These are phyloP conservation scores for Coprinopsis marcescibilis DNA, from an alignment of 768 basidiomycete species.

Conservation along the genomic window DNA sequence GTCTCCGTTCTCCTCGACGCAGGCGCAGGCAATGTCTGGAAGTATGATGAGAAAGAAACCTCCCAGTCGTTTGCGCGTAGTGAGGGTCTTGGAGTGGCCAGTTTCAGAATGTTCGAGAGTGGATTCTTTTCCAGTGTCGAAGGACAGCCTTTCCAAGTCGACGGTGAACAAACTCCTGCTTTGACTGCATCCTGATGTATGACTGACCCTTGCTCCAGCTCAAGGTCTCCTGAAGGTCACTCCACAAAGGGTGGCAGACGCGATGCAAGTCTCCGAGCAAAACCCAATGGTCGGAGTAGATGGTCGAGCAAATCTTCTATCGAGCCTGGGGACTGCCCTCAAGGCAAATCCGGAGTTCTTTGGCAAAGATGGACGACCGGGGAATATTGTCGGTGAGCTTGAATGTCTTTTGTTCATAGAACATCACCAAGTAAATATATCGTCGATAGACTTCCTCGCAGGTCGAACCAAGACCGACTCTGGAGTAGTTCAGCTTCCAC, in stretches of 20 bases:
- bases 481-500: constrained; percentile 48
- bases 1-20: constrained; percentile 94
- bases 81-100: constrained; percentile 86
- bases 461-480: constrained; percentile 39
- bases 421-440: no score
- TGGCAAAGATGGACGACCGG: constrained; percentile 68
- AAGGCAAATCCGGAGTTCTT: constrained; percentile 62
- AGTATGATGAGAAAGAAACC: constrained; percentile 56
- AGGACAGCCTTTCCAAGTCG: constrained; percentile 64
- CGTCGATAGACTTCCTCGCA: constrained; percentile 72
- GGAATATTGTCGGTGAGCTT: constrained; percentile 68
- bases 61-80: constrained; percentile 56
- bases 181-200: not conserved
- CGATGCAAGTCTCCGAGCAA: constrained; percentile 70
- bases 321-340: constrained; percentile 69
- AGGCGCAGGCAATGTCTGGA: constrained; percentile 83
- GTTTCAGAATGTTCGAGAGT: constrained; percentile 79
- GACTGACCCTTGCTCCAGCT: constrained; percentile 36
- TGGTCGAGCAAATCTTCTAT: constrained; percentile 75
- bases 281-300: constrained; percentile 92
- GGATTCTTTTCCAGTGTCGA: constrained; percentile 75
- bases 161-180: constrained; percentile 50
- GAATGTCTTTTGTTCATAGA: not conserved
- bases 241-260: constrained; percentile 47
- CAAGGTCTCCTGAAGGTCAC: constrained; percentile 64